phyloP scores from a whole-genome alignment of 2,329 filamentous ascomycete species.

The Venturia nashicola region DNA sequence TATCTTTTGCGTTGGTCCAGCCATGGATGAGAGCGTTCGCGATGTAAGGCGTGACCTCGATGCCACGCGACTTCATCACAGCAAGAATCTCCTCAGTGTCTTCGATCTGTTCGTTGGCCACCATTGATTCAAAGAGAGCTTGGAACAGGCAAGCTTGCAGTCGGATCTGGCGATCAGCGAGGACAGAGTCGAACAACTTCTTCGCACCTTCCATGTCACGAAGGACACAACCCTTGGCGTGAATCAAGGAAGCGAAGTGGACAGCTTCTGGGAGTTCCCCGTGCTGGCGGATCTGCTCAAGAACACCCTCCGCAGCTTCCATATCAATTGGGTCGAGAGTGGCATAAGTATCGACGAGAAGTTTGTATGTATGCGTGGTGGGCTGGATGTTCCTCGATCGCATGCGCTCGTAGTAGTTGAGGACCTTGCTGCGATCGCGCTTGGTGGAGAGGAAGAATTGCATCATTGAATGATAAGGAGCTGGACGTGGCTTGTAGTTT shows the following conservation, averaged over 20 bases:
- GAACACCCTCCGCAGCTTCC: conserved; percentile 70
- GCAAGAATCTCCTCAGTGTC: conserved; percentile 58
- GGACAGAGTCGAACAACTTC: conserved; percentile 68
- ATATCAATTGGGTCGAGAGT: conserved; percentile 88
- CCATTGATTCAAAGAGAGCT: conserved; percentile 92
- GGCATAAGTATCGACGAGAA: conserved; percentile 88
- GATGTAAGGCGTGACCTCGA: conserved; percentile 92
- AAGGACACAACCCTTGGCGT: conserved; percentile 86
- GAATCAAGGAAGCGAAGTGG: conserved; percentile 90
- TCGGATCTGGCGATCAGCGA: conserved; percentile 53
- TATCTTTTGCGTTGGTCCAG: conserved; percentile 77
- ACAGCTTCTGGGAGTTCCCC: conserved; percentile 77
- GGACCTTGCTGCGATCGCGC: conserved; percentile 85
- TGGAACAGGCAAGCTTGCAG: conserved; percentile 85
- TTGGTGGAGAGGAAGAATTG: conserved; percentile 98
- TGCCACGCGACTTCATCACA: conserved; percentile 60
- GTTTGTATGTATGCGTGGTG: conserved; percentile 93
- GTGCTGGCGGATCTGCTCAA: conserved; percentile 62
- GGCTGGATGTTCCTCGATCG: conserved; percentile 72
- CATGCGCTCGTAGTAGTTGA: conserved; percentile 94
- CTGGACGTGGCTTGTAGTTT: conserved; percentile 95
- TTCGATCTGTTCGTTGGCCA: conserved; percentile 77
- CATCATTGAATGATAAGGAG: conserved; percentile 98
- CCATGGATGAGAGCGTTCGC: conserved; percentile 97
- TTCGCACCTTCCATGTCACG: conserved; percentile 82